These are phyloP conservation scores for Boletus tomentosulus DNA, from an alignment of 768 basidiomycete genomes.

Conservation along the genomic window DNA sequence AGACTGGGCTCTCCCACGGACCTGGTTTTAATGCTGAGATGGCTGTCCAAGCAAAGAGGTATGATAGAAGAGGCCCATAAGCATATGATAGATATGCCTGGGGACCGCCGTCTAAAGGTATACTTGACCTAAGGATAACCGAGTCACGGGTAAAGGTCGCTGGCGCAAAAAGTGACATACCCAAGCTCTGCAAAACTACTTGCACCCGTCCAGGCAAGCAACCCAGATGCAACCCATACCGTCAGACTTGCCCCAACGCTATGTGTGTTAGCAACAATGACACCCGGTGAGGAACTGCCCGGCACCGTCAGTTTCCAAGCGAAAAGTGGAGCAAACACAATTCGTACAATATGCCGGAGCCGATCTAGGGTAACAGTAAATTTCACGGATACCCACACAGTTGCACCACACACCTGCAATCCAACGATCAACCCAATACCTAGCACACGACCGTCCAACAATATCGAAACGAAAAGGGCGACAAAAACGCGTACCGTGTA, in stretches of 20 bases:
- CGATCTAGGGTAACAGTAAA: constrained; percentile 49
- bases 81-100: constrained; percentile 87
- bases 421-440: constrained; percentile 87
- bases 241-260: constrained; percentile 85
- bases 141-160: neutral
- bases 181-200: constrained; percentile 93
- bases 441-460: constrained; percentile 26
- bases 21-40: constrained; percentile 86
- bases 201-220: constrained; percentile 93
- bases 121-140: constrained; percentile 25
- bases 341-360: constrained; percentile 88
- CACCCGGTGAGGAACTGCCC: constrained; percentile 82
- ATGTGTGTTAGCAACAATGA: constrained; percentile 83
- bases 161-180: constrained; percentile 36
- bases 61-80: constrained; percentile 83
- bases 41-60: constrained; percentile 93
- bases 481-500: constrained; percentile 58
- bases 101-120: constrained; percentile 45
- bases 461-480: neutral
- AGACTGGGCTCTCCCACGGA: constrained; percentile 25
- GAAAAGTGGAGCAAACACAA: constrained; percentile 13
- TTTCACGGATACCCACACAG: neutral
- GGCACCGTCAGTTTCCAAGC: constrained; percentile 1
- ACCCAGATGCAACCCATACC: constrained; percentile 81
- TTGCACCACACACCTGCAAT: constrained; percentile 50